Percentiles rank a stretch among this genome's conserved stretches.
These are phyloP conservation scores for Peronospora farinosa DNA, from an alignment of 352 stramenopile genomes.

Conservation along the genomic window DNA sequence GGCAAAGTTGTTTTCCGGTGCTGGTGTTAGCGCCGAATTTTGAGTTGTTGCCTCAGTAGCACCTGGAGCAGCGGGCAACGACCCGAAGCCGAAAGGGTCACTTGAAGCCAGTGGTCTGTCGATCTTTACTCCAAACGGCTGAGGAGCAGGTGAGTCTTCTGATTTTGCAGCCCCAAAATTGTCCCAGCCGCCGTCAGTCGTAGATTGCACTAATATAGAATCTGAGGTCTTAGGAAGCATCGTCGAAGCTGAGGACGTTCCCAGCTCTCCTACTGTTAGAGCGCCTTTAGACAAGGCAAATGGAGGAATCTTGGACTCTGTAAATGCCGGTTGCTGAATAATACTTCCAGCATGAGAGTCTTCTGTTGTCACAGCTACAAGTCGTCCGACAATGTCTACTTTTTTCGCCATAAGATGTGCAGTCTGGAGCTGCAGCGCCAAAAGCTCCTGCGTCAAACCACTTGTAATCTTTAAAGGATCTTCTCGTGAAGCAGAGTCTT, in stretches of 20 bases:
- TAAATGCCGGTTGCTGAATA: too few relatives aligned
- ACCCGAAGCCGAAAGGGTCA: slow-evolving; percentile 18
- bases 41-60: background rate
- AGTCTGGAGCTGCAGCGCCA: too few relatives aligned
- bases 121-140: slow-evolving; percentile 10
- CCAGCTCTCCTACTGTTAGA: slow-evolving; percentile 28
- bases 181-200: slow-evolving; percentile 17
- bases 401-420: too few relatives aligned
- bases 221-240: slow-evolving; percentile 20
- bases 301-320: slow-evolving; percentile 18
- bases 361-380: too few relatives aligned
- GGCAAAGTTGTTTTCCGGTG: slow-evolving; percentile 16
- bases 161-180: slow-evolving; percentile 14
- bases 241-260: slow-evolving; percentile 12
- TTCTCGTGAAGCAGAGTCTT: too few relatives aligned
- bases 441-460: too few relatives aligned
- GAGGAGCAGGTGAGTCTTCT: slow-evolving; percentile 14
- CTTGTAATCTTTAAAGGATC: too few relatives aligned
- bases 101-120: slow-evolving; percentile 2
- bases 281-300: slow-evolving; percentile 31
- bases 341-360: too few relatives aligned
- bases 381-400: too few relatives aligned
- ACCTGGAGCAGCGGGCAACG: slow-evolving; percentile 5
- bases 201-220: slow-evolving; percentile 10
- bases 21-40: slow-evolving; percentile 5